Base-by-base conservation (phyloP, 805 yeast species). In the Priceomyces castillae region DNA sequence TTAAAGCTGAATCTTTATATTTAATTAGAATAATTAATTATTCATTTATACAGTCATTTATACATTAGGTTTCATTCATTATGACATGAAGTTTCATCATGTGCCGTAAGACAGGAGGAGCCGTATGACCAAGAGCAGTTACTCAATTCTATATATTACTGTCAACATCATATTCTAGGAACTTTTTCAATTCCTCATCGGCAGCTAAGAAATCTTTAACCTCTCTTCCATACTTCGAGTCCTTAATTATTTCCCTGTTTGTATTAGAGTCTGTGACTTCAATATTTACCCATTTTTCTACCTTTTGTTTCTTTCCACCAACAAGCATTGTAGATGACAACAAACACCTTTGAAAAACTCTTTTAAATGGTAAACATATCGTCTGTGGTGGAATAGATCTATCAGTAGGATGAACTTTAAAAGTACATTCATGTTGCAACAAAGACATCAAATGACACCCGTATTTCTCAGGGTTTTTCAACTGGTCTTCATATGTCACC, bases 361-460 rank as follows among this genome's bases (percentile, higher is more conserved):
- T 46, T 41, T 66, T 69, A 52, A 71, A 71, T 12, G 76, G 76
- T 23, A 71, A 51, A 44, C 76, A 71, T 22, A 71, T 61, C 31
- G 69, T 68, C 43, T 67, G 66, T 25, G 63, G 65, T 2, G 61
- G 57, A n/a, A 46, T 44, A 28, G 49, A 41, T 23, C 48, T 42
- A 33, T 57, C 58, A 2, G 52, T 54, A 10, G 54, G 54, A 2
- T 52, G 30, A 14, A 65, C 52, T 35, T 52, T 56, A 44, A 70
- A 71, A 3, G 76, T 71, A 47, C 76, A 71, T 48, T 71, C 74
- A 51, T 65, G 63, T 44, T 71, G 76, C 1, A 66, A 58, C 18
- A 71, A 44, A 17, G 68, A 57, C 42, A 57, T 65, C 22, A 65
- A 53, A 11, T 56, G 51, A 47, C 76, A 71, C 7, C 61, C 40